A percentile compares a stretch with the other conserved stretches of the same genome.
phyloP scores from a whole-genome alignment of 2,329 filamentous ascomycete species.

The Exserohilum rostratum region DNA sequence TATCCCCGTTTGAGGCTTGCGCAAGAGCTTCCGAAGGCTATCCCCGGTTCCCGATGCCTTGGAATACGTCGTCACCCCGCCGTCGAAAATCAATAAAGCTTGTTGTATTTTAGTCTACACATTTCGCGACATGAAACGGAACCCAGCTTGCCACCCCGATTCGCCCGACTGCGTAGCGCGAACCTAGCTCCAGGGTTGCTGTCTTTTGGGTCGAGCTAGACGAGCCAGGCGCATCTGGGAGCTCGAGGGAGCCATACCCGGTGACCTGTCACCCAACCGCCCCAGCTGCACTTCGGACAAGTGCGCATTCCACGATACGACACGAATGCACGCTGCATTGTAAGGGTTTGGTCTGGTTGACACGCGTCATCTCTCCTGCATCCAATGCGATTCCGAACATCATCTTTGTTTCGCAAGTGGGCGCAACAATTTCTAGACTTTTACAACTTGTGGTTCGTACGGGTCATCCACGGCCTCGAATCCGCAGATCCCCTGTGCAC shows the following conservation, averaged over 20 bases:
- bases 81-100: slow-evolving; percentile 38
- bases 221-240: background rate
- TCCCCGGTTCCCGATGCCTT: slow-evolving; percentile 22
- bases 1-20: slow-evolving; percentile 8
- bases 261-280: slow-evolving; percentile 11
- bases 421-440: slow-evolving; percentile 1
- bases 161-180: slow-evolving; percentile 7
- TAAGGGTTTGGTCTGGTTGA: background rate
- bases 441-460: background rate
- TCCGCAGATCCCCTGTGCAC: background rate
- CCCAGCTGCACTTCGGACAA: slow-evolving; percentile 3
- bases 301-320: background rate
- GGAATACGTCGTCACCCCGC: slow-evolving; percentile 16
- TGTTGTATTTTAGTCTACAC: slow-evolving; percentile 30
- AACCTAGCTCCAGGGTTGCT: slow-evolving; percentile 9
- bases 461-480: slow-evolving; percentile 4
- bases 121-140: slow-evolving; percentile 26
- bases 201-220: slow-evolving; percentile 6
- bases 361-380: slow-evolving; percentile 6
- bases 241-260: background rate
- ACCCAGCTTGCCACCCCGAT: slow-evolving; percentile 16
- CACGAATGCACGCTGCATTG: slow-evolving; percentile 7
- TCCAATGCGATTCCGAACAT: background rate
- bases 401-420: background rate
- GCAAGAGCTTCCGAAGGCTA: slow-evolving; percentile 11